A percentile compares a stretch with the other conserved stretches of the same genome.
These are phyloP conservation scores for Auricularia heimuer DNA, from an alignment of 768 basidiomycete genomes.

Conservation along the genomic window DNA sequence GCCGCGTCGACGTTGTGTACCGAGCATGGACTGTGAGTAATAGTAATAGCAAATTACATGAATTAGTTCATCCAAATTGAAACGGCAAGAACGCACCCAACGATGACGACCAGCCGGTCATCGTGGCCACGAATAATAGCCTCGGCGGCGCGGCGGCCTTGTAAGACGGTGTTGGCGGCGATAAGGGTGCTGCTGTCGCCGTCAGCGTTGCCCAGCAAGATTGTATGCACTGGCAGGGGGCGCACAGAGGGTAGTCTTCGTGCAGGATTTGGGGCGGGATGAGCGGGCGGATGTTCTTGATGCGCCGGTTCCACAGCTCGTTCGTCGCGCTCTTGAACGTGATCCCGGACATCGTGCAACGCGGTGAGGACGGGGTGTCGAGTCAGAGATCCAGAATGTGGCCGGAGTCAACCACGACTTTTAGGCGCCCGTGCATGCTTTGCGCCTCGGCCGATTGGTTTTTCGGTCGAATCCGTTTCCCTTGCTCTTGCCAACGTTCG, in stretches of 20 bases:
- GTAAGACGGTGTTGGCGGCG: conserved; percentile 80
- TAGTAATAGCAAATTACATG: too few relatives aligned
- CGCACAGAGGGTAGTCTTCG: conserved; percentile 84
- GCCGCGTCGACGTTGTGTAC: conserved; percentile 86
- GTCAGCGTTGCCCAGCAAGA: conserved; percentile 6
- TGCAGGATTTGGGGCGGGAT: conserved; percentile 93
- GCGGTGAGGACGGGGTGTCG: too few relatives aligned
- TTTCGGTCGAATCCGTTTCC: too few relatives aligned
- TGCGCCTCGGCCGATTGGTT: too few relatives aligned
- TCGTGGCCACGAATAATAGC: conserved; percentile 76
- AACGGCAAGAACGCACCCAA: conserved; percentile 52
- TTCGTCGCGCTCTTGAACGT: conserved; percentile 69
- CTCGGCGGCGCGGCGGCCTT: conserved; percentile 72
- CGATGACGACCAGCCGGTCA: conserved; percentile 85
- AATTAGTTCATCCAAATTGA: too few relatives aligned
- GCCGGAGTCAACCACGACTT: too few relatives aligned
- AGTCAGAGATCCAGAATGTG: too few relatives aligned
- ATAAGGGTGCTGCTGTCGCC: conserved; percentile 47
- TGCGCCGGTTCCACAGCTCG: conserved; percentile 78
- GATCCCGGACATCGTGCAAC: not conserved
- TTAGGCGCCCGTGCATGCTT: too few relatives aligned
- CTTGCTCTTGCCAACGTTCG: too few relatives aligned
- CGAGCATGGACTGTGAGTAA: conserved; percentile 67
- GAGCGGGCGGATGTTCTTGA: conserved; percentile 77
- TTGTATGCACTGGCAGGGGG: conserved; percentile 2